These are phyloP conservation scores for Colletotrichum higginsianum DNA, from an alignment of 2,329 filamentous ascomycete species.

Conservation along the genomic window DNA sequence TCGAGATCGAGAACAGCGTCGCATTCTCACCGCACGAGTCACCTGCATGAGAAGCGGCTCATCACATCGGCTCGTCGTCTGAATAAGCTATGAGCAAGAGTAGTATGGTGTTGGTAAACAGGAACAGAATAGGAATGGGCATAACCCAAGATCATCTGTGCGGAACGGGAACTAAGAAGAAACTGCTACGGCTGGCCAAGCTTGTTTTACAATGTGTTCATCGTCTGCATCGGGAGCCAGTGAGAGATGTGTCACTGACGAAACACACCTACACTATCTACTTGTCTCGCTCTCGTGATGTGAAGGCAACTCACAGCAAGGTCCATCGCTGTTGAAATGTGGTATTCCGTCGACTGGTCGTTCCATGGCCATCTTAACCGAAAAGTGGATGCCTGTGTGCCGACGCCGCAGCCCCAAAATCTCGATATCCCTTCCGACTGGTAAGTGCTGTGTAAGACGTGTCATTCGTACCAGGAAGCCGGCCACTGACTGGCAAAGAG, in stretches of 20 bases:
- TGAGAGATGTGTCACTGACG: conserved; percentile 2
- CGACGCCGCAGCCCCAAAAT: not conserved
- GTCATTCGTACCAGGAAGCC: conserved; percentile 5
- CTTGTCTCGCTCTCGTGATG: conserved; percentile 1
- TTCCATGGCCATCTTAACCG: conserved; percentile 14
- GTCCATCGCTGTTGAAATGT: conserved; percentile 29
- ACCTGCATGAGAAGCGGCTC: conserved; percentile 21
- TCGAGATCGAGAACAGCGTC: conserved; percentile 29
- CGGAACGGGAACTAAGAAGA: conserved; percentile 35
- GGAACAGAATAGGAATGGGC: conserved; percentile 9
- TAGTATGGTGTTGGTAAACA: not conserved
- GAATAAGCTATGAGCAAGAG: conserved; percentile 29
- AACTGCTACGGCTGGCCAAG: conserved; percentile 13
- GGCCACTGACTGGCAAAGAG: conserved; percentile 11
- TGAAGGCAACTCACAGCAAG: conserved; percentile 3
- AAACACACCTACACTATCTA: not conserved
- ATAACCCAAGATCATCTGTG: conserved; percentile 26
- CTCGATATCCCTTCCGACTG: conserved; percentile 7
- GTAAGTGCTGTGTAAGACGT: conserved; percentile 8
- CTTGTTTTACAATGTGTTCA: conserved; percentile 21
- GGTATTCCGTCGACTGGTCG: conserved; percentile 17
- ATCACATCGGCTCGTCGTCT: conserved; percentile 24
- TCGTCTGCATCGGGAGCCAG: not conserved
- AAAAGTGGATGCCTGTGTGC: conserved; percentile 10
- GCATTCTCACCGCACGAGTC: conserved; percentile 28